These are phyloP conservation scores for Neolentinus lepideus DNA, from an alignment of 1,284 basidiomycete genomes.

Conservation along the genomic window DNA sequence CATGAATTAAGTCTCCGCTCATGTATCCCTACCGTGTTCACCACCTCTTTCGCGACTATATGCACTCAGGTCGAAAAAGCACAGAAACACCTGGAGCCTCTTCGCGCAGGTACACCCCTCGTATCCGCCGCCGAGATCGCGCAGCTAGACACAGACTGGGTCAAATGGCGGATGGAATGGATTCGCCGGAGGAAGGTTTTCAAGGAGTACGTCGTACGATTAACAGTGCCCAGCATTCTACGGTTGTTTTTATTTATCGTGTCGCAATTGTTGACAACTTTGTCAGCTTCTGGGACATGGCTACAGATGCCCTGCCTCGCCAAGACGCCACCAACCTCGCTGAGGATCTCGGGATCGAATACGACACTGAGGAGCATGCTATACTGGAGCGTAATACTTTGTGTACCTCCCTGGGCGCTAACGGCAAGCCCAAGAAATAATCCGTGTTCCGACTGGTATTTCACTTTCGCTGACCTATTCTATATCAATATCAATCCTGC, in stretches of 20 bases:
- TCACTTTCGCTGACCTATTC: too few species aligned
- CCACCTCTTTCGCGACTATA: neutral
- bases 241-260: too few species aligned
- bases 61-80: conserved; percentile 40
- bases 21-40: neutral
- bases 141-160: conserved; percentile 12
- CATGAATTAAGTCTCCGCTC: neutral
- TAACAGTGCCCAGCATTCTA: neutral
- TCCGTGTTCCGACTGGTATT: too few species aligned
- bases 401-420: neutral
- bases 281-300: conserved; percentile 62
- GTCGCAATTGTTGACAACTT: neutral
- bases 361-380: conserved; percentile 58
- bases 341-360: conserved; percentile 72
- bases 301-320: conserved; percentile 58
- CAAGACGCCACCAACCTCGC: conserved; percentile 53
- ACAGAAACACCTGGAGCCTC: conserved; percentile 46
- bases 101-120: conserved; percentile 57
- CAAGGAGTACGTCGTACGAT: conserved; percentile 41
- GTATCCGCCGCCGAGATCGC: conserved; percentile 61
- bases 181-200: conserved; percentile 59
- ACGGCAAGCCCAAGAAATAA: neutral
- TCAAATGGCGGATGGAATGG: conserved; percentile 33
- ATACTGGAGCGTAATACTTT: neutral
- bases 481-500: too few species aligned